Evolutionary conservation across 1,139 yeast species (phyloP).

Genomic region (Tardiomyces blankii): DNA sequence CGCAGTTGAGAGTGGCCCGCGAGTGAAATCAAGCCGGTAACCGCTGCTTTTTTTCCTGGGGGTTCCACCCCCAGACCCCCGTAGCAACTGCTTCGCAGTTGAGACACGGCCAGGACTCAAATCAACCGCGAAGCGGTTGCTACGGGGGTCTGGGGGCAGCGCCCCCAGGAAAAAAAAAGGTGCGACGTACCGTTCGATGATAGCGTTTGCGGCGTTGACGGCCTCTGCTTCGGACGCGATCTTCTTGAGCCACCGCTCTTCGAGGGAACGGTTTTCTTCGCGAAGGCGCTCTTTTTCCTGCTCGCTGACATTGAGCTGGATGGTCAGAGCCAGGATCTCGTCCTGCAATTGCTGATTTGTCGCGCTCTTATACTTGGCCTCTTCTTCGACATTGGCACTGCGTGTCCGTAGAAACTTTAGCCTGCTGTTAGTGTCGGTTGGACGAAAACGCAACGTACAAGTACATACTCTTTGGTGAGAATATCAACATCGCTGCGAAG

Average conservation of each 20-base stretch:
- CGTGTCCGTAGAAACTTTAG: not conserved
- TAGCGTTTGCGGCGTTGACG: constrained; percentile 45
- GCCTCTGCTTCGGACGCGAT: constrained; percentile 48
- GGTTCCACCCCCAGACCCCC: too few relatives aligned
- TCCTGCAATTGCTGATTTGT: constrained; percentile 57
- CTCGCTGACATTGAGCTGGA: constrained; percentile 55
- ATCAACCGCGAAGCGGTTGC: too few relatives aligned
- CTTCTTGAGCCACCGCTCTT: constrained; percentile 50
- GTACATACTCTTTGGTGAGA: not conserved
- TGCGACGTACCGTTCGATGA: constrained; percentile 23
- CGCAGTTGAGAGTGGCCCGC: too few relatives aligned
- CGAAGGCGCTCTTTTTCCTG: constrained; percentile 32
- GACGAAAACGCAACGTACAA: not conserved
- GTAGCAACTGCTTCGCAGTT: too few relatives aligned
- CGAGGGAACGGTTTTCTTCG: constrained; percentile 42
- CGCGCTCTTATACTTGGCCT: constrained; percentile 20
- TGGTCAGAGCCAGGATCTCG: constrained; percentile 55
- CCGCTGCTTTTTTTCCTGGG: too few relatives aligned
- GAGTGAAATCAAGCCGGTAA: too few relatives aligned
- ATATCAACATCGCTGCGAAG: not conserved
- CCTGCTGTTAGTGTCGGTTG: not conserved
- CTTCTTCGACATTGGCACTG: not conserved
- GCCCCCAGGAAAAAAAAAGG: too few relatives aligned
- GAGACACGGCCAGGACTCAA: too few relatives aligned
- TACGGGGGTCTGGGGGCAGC: too few relatives aligned